Percentiles rank a stretch among this genome's conserved stretches.
These are phyloP conservation scores for Botrytis byssoidea DNA, from an alignment of 2,329 filamentous ascomycete species.

Conservation along the genomic window DNA sequence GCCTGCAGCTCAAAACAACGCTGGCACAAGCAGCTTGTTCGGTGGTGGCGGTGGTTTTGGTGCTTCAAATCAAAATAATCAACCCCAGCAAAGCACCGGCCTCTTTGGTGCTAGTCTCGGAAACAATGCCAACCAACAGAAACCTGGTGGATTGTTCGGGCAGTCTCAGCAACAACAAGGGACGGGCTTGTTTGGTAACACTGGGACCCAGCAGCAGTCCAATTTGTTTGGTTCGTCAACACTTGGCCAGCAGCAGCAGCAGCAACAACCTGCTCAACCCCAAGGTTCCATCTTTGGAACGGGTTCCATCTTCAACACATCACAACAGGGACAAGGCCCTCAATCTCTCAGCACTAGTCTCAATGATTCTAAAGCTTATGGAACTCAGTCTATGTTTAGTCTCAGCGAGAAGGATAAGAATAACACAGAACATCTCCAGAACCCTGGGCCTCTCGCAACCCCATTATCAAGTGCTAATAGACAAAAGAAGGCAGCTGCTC, in stretches of 20 bases:
- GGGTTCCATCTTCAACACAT: constrained; percentile 56
- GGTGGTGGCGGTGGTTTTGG: constrained; percentile 27
- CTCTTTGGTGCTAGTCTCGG: constrained; percentile 48
- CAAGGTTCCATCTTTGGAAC: constrained; percentile 62
- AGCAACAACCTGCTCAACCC: constrained; percentile 39
- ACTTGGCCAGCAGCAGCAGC: constrained; percentile 36
- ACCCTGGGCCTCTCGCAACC: constrained; percentile 87
- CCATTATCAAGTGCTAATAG: constrained; percentile 74
- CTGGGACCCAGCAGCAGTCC: constrained; percentile 31
- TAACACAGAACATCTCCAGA: constrained; percentile 54
- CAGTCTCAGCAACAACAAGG: constrained; percentile 40
- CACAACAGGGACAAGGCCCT: constrained; percentile 51
- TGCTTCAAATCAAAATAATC: constrained; percentile 43
- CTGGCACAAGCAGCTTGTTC: constrained; percentile 29
- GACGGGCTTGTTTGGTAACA: constrained; percentile 52
- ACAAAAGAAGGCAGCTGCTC: constrained; percentile 72
- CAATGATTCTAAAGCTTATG: constrained; percentile 83
- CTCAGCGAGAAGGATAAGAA: constrained; percentile 65
- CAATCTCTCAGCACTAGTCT: constrained; percentile 75
- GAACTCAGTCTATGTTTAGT: constrained; percentile 81
- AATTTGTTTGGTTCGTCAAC: constrained; percentile 37
- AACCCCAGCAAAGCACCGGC: constrained; percentile 44
- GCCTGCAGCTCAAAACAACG: constrained; percentile 39
- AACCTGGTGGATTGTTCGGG: constrained; percentile 53
- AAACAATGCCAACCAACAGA: constrained; percentile 50